Evolutionary conservation across 345 rosid genomes (phyloP).

Genomic region (Pugionium dolabratum): DNA sequence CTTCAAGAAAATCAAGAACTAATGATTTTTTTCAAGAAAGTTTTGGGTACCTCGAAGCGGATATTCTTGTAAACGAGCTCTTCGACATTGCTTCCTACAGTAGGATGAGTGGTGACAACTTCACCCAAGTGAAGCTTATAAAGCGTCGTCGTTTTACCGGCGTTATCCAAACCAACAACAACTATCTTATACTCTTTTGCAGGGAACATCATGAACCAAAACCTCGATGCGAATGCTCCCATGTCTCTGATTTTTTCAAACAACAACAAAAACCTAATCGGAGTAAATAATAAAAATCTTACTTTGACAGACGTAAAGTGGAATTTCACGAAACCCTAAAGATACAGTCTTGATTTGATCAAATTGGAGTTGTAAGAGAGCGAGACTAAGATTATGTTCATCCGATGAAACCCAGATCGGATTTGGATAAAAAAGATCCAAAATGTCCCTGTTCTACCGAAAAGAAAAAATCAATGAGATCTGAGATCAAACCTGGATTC

Average conservation of each 20-base stretch:
- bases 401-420: neutral
- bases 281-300: no score
- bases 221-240: constrained; percentile 86
- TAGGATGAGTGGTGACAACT: constrained; percentile 95
- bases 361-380: neutral
- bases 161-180: constrained; percentile 95
- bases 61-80: constrained; percentile 96
- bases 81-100: constrained; percentile 94
- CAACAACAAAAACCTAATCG: neutral
- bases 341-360: neutral
- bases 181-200: constrained; percentile 97
- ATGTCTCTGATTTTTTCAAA: constrained; percentile 34
- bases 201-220: constrained; percentile 96
- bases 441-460: neutral
- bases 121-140: constrained; percentile 92
- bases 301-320: no score
- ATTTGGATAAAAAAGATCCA: constrained; percentile 5
- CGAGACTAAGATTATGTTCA: neutral
- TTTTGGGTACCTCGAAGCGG: constrained; percentile 67
- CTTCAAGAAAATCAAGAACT: neutral
- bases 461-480: neutral
- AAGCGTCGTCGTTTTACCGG: constrained; percentile 97
- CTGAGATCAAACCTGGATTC: constrained; percentile 18
- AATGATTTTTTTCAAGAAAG: neutral
- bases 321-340: neutral